Evolutionary conservation across 805 yeast species (phyloP), one percentile per base, ranked within the genome.

Genomic region (Yarrowia yakushimensis): DNA sequence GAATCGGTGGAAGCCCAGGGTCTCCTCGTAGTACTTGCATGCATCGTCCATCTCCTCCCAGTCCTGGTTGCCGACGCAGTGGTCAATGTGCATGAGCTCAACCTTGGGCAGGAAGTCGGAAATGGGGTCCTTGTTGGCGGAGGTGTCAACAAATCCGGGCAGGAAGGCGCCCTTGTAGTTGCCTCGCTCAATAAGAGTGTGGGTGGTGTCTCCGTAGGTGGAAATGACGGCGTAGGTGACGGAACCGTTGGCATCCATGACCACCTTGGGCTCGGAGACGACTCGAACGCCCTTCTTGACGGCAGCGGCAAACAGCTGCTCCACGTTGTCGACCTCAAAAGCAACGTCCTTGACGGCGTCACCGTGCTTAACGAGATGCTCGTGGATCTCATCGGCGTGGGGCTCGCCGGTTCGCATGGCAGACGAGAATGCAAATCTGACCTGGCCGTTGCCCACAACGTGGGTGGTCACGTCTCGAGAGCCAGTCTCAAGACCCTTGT

Each of bases 331-430:
- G 0, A 88, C 93, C n/a, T 69, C 70, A 67, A 89, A 86, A 0
- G 90, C 81, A 11, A 90, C 82, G 69, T 90, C 94, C 71, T 83
- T 83, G n/a, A 89, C 89, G 5, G 90, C 88, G 69, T 88, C 92
- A 1, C 96, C 93, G 71, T 90, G 96, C 5, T 67, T 71, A 6
- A 71, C 68, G 8, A 85, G 73, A 66, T 81, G 85, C 12, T 71
- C 67, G 64, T 79, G 81, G 22, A 85, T 79, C 28, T 74, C 77
- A 10, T 74, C 65, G 46, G 71, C 72, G 27, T 66, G 70, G 9
- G 70, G 65, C 17, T 66, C 69, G 7, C 67, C 69, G 11, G 74
- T 70, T 23, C 75, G 67, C 37, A 79, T 66, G 0, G 82, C 76
- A 12, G 81, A 73, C 15, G 72, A 66, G 67, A 81, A 78, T 37